These are phyloP conservation scores for Neurospora sp. DNA, from an alignment of 495 filamentous ascomycete genomes.

Conservation along the genomic window DNA sequence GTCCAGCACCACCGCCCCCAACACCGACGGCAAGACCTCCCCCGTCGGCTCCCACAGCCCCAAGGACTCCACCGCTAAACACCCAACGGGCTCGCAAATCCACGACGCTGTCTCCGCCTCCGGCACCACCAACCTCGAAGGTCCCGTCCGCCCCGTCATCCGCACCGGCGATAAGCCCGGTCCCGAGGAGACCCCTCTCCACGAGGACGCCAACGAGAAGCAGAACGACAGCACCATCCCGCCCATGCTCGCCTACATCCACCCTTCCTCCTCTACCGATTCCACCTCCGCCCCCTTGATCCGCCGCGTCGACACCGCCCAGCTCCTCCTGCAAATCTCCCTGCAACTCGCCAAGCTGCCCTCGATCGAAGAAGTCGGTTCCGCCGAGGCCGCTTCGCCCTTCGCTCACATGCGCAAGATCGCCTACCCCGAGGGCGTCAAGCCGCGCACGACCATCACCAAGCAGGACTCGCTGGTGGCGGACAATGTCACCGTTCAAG, in stretches of 20 bases:
- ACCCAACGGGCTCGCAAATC: background rate
- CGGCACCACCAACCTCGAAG: slow-evolving; percentile 2
- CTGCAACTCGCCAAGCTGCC: slow-evolving; percentile 72
- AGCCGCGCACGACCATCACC: slow-evolving; percentile 65
- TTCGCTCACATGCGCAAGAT: slow-evolving; percentile 71
- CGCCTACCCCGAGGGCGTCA: slow-evolving; percentile 66
- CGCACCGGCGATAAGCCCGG: slow-evolving; percentile 20
- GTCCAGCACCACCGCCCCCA: background rate
- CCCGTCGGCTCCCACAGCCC: slow-evolving; percentile 1
- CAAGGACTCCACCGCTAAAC: background rate
- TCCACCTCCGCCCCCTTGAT: slow-evolving; percentile 45
- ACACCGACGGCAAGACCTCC: slow-evolving; percentile 14
- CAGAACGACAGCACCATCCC: slow-evolving; percentile 50
- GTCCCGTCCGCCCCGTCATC: slow-evolving; percentile 7
- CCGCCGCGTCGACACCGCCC: slow-evolving; percentile 76
- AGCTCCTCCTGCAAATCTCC: slow-evolving; percentile 68
- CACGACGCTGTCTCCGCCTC: background rate
- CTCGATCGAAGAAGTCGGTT: slow-evolving; percentile 55
- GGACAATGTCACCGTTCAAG: slow-evolving; percentile 75
- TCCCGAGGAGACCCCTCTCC: background rate
- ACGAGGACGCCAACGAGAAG: background rate
- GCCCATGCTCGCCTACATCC: slow-evolving; percentile 69
- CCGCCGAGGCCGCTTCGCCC: slow-evolving; percentile 45
- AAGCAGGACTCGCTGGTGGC: slow-evolving; percentile 67
- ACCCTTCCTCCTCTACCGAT: slow-evolving; percentile 31